These are phyloP conservation scores for Entomortierella parvispora DNA, from an alignment of 192 early-diverging fungal genomes.

Conservation along the genomic window DNA sequence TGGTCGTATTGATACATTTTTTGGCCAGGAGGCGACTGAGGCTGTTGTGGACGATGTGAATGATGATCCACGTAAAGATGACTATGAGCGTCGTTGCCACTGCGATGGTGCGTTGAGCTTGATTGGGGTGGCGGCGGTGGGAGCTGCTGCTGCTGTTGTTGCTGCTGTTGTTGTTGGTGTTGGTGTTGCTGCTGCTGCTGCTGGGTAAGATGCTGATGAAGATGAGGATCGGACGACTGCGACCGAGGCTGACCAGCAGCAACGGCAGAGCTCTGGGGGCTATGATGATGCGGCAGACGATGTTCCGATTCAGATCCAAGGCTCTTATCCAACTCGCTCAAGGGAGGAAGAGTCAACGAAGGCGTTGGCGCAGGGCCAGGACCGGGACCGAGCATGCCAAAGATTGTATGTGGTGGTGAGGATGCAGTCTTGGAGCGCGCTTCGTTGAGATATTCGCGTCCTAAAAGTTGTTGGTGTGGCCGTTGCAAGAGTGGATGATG, in stretches of 20 bases:
- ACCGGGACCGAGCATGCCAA: slow-evolving; percentile 46
- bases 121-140: neutral
- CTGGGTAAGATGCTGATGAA: slow-evolving; percentile 38
- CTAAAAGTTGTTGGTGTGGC: neutral
- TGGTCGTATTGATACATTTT: slow-evolving; percentile 6
- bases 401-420: neutral
- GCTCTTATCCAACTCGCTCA: slow-evolving; percentile 31
- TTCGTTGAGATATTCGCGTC: no score
- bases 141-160: slow-evolving; percentile 1
- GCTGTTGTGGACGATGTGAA: neutral
- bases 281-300: neutral
- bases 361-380: slow-evolving; percentile 47
- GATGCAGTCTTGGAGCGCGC: no score
- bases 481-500: no score
- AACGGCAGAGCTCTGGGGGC: neutral
- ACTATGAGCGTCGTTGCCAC: neutral
- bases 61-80: neutral
- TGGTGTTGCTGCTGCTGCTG: slow-evolving; percentile 14
- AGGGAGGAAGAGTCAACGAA: slow-evolving; percentile 37
- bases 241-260: slow-evolving; percentile 22
- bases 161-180: slow-evolving; percentile 1
- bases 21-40: neutral
- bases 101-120: slow-evolving; percentile 7
- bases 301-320: slow-evolving; percentile 24
- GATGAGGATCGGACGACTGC: slow-evolving; percentile 42